phyloP scores from a whole-genome alignment of 306 rosid species.

The Malus sieversii region DNA sequence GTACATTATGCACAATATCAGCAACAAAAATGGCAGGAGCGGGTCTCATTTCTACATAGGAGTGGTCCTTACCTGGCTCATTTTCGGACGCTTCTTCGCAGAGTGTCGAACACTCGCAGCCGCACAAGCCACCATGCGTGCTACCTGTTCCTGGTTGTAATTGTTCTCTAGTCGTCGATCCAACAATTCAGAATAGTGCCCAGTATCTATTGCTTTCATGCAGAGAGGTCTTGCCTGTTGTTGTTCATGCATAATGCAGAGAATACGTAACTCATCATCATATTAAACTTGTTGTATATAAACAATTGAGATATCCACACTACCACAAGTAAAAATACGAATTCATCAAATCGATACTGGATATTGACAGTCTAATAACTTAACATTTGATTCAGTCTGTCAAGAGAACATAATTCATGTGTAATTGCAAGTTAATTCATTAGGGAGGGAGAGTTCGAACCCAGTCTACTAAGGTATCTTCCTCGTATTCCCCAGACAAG shows the following conservation, averaged over 20 bases:
- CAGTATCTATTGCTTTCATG: conserved; percentile 33
- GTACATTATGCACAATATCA: background rate
- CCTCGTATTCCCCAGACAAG: conserved; percentile 28
- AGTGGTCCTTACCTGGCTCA: conserved; percentile 61
- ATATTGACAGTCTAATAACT: background rate
- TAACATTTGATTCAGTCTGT: background rate
- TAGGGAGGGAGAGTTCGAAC: conserved; percentile 18
- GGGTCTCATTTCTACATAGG: too few species aligned
- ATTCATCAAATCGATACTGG: background rate
- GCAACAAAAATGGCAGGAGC: background rate
- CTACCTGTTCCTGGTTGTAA: conserved; percentile 40
- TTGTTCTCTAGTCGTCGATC: conserved; percentile 56
- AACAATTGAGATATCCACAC: background rate
- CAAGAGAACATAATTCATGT: background rate
- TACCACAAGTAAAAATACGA: background rate
- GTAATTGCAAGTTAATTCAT: background rate
- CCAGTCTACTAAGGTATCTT: conserved; percentile 85
- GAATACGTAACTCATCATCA: background rate
- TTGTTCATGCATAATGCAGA: conserved; percentile 1
- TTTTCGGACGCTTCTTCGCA: conserved; percentile 59
- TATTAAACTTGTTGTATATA: background rate
- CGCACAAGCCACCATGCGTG: conserved; percentile 79
- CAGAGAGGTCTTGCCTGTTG: conserved; percentile 73
- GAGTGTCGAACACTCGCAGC: conserved; percentile 60
- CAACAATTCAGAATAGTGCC: conserved; percentile 35